Percentiles rank a stretch among this genome's conserved stretches.
phyloP scores from a whole-genome alignment of 129 eudicot species.

The Logfia minima region DNA sequence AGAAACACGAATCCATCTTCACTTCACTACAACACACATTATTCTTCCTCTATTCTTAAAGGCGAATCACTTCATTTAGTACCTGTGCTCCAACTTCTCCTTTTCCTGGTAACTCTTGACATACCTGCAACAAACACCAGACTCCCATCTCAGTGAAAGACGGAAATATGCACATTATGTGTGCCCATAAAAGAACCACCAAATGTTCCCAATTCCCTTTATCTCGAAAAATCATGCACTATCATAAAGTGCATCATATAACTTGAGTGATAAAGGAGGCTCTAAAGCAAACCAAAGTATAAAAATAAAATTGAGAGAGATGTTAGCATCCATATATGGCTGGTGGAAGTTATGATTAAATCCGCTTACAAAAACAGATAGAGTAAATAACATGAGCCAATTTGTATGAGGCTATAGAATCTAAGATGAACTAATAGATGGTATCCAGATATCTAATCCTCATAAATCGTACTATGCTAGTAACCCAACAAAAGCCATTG shows the following conservation, averaged over 20 bases:
- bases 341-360: not conserved
- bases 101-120: constrained; percentile 42
- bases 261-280: not conserved
- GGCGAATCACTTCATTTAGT: constrained; percentile 14
- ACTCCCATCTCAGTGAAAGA: not conserved
- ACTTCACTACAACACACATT: constrained; percentile 29
- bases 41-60: constrained; percentile 14
- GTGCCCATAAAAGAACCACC: not conserved
- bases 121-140: constrained; percentile 29
- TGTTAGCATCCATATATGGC: not conserved
- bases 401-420: not conserved
- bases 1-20: constrained; percentile 15
- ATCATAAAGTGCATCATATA: not conserved
- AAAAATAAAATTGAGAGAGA: not conserved
- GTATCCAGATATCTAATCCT: not conserved
- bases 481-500: too few relatives aligned
- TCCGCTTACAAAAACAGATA: not conserved
- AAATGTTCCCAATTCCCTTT: not conserved
- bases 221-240: not conserved
- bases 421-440: not conserved
- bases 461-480: not conserved
- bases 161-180: not conserved
- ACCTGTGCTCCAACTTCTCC: constrained; percentile 40
- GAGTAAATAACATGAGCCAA: too few relatives aligned
- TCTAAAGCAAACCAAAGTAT: not conserved